A percentile compares a stretch with the other conserved stretches of the same genome.
phyloP scores from a whole-genome alignment of 345 rosid species.

The Tarenaya hassleriana region DNA sequence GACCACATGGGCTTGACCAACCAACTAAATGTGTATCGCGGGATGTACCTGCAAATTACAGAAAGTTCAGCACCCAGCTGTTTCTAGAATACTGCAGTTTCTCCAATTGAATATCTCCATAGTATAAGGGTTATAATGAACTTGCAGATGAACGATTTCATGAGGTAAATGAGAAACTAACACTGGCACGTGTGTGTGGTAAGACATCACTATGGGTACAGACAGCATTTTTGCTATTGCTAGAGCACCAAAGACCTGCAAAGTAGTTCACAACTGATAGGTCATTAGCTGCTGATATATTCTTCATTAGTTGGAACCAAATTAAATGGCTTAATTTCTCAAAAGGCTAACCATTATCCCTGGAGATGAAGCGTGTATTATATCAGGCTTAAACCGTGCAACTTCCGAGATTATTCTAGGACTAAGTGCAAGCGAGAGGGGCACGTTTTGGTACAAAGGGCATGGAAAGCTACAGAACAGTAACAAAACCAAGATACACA shows the following conservation, averaged over 20 bases:
- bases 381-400: slow-evolving; percentile 94
- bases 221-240: slow-evolving; percentile 72
- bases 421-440: slow-evolving; percentile 91
- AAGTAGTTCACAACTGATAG: slow-evolving; percentile 9
- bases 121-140: slow-evolving; percentile 2
- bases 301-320: too few relatives aligned
- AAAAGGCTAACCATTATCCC: slow-evolving; percentile 71
- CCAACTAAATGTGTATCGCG: slow-evolving; percentile 97
- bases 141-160: not conserved
- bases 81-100: too few relatives aligned
- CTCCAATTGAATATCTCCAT: not conserved
- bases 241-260: slow-evolving; percentile 93
- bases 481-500: slow-evolving; percentile 4
- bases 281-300: not conserved
- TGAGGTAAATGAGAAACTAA: slow-evolving; percentile 39
- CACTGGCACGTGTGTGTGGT: slow-evolving; percentile 99
- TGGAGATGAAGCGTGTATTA: slow-evolving; percentile 98
- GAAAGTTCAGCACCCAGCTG: slow-evolving; percentile 12
- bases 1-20: slow-evolving; percentile 97
- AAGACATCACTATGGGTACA: slow-evolving; percentile 98
- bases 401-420: slow-evolving; percentile 96
- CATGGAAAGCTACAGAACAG: slow-evolving; percentile 69
- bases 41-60: slow-evolving; percentile 66
- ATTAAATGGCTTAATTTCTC: slow-evolving; percentile 5
- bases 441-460: slow-evolving; percentile 93